Base-by-base conservation (phyloP, 306 rosid species). In the Fragaria vesca region DNA sequence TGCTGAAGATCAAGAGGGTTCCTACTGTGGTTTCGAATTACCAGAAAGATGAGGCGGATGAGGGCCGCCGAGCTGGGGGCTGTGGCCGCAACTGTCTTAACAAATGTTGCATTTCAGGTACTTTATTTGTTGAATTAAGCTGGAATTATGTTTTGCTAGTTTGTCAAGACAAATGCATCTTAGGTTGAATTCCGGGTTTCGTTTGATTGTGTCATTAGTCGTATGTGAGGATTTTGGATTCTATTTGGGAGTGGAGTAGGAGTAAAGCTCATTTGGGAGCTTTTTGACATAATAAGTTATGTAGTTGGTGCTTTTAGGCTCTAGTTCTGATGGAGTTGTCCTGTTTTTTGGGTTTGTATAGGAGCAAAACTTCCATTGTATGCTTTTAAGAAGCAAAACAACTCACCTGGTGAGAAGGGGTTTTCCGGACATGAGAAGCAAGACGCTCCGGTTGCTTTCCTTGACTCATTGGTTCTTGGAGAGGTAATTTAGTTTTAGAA, bases 291-390 rank as follows among this genome's bases (percentile, higher is more conserved):
- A 3, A 1, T 3, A 26, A 5, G 8, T 55, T 24, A 7, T 50
- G 30, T 66, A 58, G 18, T 76, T 75, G 52, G 48, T 34, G 66
- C 3, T 67, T 77, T 61, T 24, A 60, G 13, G 45, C 47, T 77
- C 46, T 43, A 57, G 32, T 65, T 26, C 24, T 83, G n/a, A 40
- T 24, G 24, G 68, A 8, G 43, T 48, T 69, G 55, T 75, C 38
- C 3, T 16, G 26, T 32, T 11, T 38, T 46, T 78, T 76, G 63
- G 63, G 74, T 74, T 76, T 47, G 46, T 36, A 74, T 83, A 96
- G 99, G 92, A 71, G 91, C 99, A 79, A 91, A 85, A 81, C 89
- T 96, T 12, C 99, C 99, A 13, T 69, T 96, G 83, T 93, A 93
- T 88, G 96, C 98, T 63, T 91, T 89, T 74, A 93, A 85, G 79